Conservation (phyloP, 495 filamentous ascomycete genomes). For the Hypoxylon intermedium region DNA sequence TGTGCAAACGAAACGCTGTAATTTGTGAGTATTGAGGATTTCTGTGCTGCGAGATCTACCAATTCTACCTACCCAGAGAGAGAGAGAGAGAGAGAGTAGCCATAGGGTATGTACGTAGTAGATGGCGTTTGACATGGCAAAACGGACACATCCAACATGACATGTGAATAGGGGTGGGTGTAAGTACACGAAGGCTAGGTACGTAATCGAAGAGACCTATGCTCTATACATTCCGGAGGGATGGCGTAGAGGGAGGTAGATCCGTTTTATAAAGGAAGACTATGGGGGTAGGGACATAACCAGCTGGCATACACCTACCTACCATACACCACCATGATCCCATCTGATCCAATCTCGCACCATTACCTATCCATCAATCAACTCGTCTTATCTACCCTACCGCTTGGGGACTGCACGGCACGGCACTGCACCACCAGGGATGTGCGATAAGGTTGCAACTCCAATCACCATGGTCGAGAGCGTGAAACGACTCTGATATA, state of each 20-base stretch:
- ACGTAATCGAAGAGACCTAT: slow-evolving; percentile 5
- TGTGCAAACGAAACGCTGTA: slow-evolving; percentile 30
- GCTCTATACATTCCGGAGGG: not conserved
- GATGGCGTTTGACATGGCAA: too few relatives aligned
- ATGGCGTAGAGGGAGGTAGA: slow-evolving; percentile 3
- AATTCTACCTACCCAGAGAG: not conserved
- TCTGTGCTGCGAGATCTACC: not conserved
- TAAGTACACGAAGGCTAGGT: not conserved
- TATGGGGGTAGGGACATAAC: not conserved
- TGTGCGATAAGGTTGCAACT: slow-evolving; percentile 52
- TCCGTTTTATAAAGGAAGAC: slow-evolving; percentile 20
- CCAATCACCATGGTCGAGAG: slow-evolving; percentile 37
- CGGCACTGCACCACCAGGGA: slow-evolving; percentile 38
- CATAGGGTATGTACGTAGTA: too few relatives aligned
- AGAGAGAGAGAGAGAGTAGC: not conserved
- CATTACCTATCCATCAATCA: slow-evolving; percentile 34
- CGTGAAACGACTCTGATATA: slow-evolving; percentile 39
- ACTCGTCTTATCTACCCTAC: slow-evolving; percentile 45
- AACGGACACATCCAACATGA: not conserved
- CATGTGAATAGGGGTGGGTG: too few relatives aligned
- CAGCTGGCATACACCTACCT: too few relatives aligned
- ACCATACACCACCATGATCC: slow-evolving; percentile 26
- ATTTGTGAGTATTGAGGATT: not conserved
- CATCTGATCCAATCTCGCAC: slow-evolving; percentile 39
- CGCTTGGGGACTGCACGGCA: slow-evolving; percentile 32